phyloP scores from a whole-genome alignment of 371 early-diverging fungal species.

The Rhizopus sp. region DNA sequence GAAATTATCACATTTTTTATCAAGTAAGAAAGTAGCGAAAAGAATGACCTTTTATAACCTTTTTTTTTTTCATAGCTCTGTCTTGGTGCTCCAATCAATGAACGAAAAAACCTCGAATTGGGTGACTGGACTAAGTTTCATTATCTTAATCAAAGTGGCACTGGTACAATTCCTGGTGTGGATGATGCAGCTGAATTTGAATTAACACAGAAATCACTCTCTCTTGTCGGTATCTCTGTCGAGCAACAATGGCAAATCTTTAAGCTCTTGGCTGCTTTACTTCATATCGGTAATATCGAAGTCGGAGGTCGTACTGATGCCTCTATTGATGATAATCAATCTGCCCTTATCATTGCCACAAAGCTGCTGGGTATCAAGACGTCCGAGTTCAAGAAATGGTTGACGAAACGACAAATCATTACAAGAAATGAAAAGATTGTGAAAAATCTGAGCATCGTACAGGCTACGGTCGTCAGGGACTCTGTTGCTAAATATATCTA shows the following conservation, averaged over 20 bases:
- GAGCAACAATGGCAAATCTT: slow-evolving; percentile 91
- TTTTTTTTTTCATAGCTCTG: slow-evolving; percentile 70
- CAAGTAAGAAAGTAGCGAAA: slow-evolving; percentile 47
- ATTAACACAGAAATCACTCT: slow-evolving; percentile 81
- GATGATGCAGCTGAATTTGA: slow-evolving; percentile 93
- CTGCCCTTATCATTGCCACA: slow-evolving; percentile 66
- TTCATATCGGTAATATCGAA: slow-evolving; percentile 93
- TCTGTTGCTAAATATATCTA: slow-evolving; percentile 96
- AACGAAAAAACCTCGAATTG: slow-evolving; percentile 79
- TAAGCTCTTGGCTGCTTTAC: slow-evolving; percentile 83
- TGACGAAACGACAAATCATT: slow-evolving; percentile 85
- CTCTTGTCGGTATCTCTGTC: slow-evolving; percentile 82
- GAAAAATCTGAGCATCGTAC: slow-evolving; percentile 68
- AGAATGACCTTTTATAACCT: neutral
- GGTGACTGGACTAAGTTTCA: slow-evolving; percentile 74
- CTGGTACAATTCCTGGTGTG: slow-evolving; percentile 81
- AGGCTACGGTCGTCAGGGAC: slow-evolving; percentile 83
- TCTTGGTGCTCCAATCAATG: slow-evolving; percentile 82
- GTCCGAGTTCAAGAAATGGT: slow-evolving; percentile 85
- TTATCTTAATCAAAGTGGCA: slow-evolving; percentile 87
- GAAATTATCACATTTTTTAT: slow-evolving; percentile 99
- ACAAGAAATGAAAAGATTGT: slow-evolving; percentile 88
- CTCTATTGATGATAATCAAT: slow-evolving; percentile 72
- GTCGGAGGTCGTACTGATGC: slow-evolving; percentile 75
- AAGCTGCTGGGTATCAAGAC: slow-evolving; percentile 75